Evolutionary conservation across 768 basidiomycete species (phyloP).

Genomic region (Naematelia aurantialba): DNA sequence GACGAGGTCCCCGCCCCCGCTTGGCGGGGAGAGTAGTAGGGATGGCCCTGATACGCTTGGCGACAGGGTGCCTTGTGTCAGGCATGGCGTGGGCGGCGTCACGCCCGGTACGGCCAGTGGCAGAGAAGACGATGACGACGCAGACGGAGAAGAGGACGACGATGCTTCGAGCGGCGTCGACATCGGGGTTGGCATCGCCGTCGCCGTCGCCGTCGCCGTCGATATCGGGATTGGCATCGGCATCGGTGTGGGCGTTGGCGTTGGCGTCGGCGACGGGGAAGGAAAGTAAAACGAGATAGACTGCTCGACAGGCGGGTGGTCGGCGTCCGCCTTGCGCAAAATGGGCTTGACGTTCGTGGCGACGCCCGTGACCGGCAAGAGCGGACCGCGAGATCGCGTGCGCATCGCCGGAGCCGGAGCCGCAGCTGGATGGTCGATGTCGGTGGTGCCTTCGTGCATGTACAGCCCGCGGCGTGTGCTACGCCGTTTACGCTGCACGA

Average conservation of each 20-base stretch:
- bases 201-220: neutral
- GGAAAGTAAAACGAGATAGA: constrained; percentile 40
- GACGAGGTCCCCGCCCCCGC: neutral
- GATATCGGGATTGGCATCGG: neutral
- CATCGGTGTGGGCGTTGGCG: neutral
- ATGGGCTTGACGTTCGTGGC: constrained; percentile 34
- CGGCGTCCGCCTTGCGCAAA: constrained; percentile 25
- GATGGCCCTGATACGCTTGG: constrained; percentile 8
- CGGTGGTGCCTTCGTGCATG: constrained; percentile 43
- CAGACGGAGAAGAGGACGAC: constrained; percentile 4
- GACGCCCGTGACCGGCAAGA: neutral
- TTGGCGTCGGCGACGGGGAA: constrained; percentile 17
- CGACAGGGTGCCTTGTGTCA: constrained; percentile 7
- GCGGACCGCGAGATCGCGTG: neutral
- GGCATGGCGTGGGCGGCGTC: neutral
- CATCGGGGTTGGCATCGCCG: constrained; percentile 4
- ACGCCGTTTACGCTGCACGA: constrained; percentile 17
- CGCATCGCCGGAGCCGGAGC: constrained; percentile 6
- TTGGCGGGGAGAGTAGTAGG: constrained; percentile 12
- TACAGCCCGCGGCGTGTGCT: constrained; percentile 36
- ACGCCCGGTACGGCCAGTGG: constrained; percentile 2
- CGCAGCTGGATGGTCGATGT: constrained; percentile 26
- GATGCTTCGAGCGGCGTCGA: constrained; percentile 11
- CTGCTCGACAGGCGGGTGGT: constrained; percentile 25
- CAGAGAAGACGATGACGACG: constrained; percentile 5